Evolutionary conservation across 345 rosid genomes (phyloP), one percentile per base, ranked within the genome.

Genomic region (Moringa oleifera): DNA sequence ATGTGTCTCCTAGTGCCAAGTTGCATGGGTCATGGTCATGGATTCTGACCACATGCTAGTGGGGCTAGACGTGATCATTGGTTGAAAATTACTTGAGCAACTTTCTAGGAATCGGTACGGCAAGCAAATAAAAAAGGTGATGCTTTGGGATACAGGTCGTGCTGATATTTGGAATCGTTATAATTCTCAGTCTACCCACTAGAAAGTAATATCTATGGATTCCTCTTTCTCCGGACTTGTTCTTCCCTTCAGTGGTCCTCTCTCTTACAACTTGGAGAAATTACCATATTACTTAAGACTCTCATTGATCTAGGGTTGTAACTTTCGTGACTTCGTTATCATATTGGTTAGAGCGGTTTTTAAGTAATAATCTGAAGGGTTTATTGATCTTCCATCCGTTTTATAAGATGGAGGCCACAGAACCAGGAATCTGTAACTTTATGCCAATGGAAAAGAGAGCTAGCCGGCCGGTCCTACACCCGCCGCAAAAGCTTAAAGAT

Each of bases 11-110:
- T 45, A 24, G 65, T 58, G 66, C 55, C 81, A 77, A 77, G 77
- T 76, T 85, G 82, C 79, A 67, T 23, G 53, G 50, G 60, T 75
- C 78, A 23, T 45, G 25, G 45, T 62, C 78, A 25, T 57, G 77
- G 74, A 77, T 62, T 65, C 66, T 55, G 75, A 33, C 75, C 80
- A 69, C 70, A 80, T 9, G 59, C 69, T 6, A 51, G 61, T 65
- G 78, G 72, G 77, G 71, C 36, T 59, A 57, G 59, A 54, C 33
- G 72, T 82, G 80, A 84, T 84, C 81, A 86, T 80, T 84, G 69
- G 88, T 51, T 84, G 87, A 82, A 55, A 73, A 76, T 63, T 61
- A 81, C 78, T 2, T 10, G 55, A 58, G 68, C 73, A 73, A 72
- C 76, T 80, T 75, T 83, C 73, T 55, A 71, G 75, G 78, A 70